Percentiles rank a stretch among this genome's conserved stretches.
Evolutionary conservation across 805 yeast species (phyloP).

Genomic region (Ogataea populi-albae): DNA sequence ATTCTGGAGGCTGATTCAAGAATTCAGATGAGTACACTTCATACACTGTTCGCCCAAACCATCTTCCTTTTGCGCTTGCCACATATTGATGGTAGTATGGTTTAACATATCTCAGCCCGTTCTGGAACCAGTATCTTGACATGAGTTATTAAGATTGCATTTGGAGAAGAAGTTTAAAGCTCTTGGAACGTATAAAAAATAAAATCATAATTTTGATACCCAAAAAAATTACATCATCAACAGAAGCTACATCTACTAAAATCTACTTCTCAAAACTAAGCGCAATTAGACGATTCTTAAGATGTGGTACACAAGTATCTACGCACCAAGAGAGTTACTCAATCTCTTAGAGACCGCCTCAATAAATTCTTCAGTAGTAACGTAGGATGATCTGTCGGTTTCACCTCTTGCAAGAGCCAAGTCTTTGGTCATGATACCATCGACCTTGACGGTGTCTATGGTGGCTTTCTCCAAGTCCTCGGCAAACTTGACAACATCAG

Average conservation of each 20-base stretch:
- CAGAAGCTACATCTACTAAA: too few relatives aligned
- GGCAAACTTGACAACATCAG: constrained; percentile 68
- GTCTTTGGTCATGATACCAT: constrained; percentile 80
- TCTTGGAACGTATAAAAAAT: neutral
- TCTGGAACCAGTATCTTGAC: constrained; percentile 9
- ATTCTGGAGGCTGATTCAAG: constrained; percentile 15
- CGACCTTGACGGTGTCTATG: constrained; percentile 67
- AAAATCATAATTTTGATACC: neutral
- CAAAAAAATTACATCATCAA: neutral
- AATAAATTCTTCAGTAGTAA: constrained; percentile 88
- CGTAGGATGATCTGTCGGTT: constrained; percentile 78
- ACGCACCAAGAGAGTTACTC: constrained; percentile 31
- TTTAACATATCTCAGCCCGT: constrained; percentile 34
- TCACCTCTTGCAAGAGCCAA: constrained; percentile 83
- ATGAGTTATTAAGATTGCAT: neutral
- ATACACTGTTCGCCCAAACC: constrained; percentile 34
- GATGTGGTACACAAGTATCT: neutral
- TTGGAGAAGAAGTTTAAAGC: neutral
- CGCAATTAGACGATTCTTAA: neutral
- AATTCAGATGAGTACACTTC: constrained; percentile 36
- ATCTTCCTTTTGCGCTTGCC: constrained; percentile 37
- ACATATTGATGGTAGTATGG: constrained; percentile 35
- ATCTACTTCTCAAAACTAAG: neutral
- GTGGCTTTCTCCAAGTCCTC: constrained; percentile 63
- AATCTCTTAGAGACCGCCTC: constrained; percentile 75